phyloP scores from a whole-genome alignment of 805 yeast genomes.

The Trichomonascus vanleenenianus region DNA sequence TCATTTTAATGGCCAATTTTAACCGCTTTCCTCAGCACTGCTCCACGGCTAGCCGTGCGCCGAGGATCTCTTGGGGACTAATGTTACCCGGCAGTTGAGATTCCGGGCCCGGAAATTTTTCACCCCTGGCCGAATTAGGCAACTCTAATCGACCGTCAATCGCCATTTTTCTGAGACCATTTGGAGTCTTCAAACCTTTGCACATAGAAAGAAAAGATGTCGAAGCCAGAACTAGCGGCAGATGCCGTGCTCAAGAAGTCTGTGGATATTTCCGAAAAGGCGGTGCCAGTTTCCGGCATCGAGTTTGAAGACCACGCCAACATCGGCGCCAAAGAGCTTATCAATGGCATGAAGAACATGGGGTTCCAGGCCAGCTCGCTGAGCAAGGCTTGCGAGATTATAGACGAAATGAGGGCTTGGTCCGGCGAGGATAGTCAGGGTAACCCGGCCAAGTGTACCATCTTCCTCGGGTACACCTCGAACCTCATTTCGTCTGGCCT shows the following conservation, averaged over 20 bases:
- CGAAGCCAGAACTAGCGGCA: slow-evolving; percentile 61
- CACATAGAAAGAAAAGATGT: slow-evolving; percentile 2
- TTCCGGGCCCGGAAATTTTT: too few relatives aligned
- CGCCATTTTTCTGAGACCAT: too few relatives aligned
- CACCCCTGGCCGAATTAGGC: too few relatives aligned
- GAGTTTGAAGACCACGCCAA: slow-evolving; percentile 79
- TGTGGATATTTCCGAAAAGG: slow-evolving; percentile 75
- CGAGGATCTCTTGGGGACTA: background rate
- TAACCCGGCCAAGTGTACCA: slow-evolving; percentile 66
- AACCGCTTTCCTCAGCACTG: too few relatives aligned
- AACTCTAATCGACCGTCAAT: too few relatives aligned
- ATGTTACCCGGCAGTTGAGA: background rate
- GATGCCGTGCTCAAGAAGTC: slow-evolving; percentile 90
- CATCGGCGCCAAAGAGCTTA: slow-evolving; percentile 70
- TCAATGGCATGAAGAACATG: slow-evolving; percentile 83
- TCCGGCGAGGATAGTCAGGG: slow-evolving; percentile 68
- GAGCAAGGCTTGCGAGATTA: slow-evolving; percentile 84
- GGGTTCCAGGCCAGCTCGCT: slow-evolving; percentile 94
- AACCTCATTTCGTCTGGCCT: slow-evolving; percentile 92
- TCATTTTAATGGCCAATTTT: too few relatives aligned
- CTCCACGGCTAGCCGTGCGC: background rate
- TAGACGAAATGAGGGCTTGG: slow-evolving; percentile 89
- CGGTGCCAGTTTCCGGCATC: slow-evolving; percentile 75
- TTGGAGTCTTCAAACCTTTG: too few relatives aligned
- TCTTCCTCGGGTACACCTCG: slow-evolving; percentile 94